Base-by-base conservation (phyloP, 2,329 filamentous ascomycete species). In the Pseudocercospora pini-densiflorae region DNA sequence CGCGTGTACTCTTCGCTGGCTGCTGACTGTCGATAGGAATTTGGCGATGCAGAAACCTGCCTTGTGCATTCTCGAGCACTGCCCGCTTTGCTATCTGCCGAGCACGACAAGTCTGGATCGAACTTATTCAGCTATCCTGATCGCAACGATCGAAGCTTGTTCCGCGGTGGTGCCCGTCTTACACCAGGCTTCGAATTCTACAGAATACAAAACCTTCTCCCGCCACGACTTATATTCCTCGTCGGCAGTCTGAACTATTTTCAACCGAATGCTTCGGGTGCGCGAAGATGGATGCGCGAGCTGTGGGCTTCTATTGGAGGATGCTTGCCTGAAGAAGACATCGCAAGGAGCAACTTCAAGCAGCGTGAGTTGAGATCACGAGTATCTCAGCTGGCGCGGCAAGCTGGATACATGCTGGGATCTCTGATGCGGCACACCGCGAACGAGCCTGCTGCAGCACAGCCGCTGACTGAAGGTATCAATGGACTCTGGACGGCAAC, bases 111-210 rank as follows among this genome's bases (percentile, higher is more conserved):
- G 7, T 24, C 23, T 19, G 36, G 9, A 7, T n/a, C 43, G 24
- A 54, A 21, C 24, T 9, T 36, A 3, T 61, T 61, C 45, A 51
- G 45, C 43, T 61, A 61, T 53, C 43, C 40, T 16, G 45, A 61
- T 33, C 40, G 27, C 19, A 27, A 23, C 5, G 27, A 53, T 33
- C 16, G 9, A n/a, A 27, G 9, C 33, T 5, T 24, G 9, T 61
- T 61, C 23, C 59, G 27, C 19, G 45, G 59, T n/a, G 59, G 59
- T 14, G 12, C 14, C 16, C 40, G 29, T 12, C 45, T 61, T 8
- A 29, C 43, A 14, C 59, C 59, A 21, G 59, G 59, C 14, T 61
- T 61, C 47, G 43, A 51, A 19, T 61, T 61, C 45, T 61, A 61
- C 45, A 29, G 3, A 0, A 31, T 24, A 47, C 59, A 61, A 45